These are phyloP conservation scores for Gossypium longicalyx DNA, from an alignment of 345 rosid species.

Conservation along the genomic window DNA sequence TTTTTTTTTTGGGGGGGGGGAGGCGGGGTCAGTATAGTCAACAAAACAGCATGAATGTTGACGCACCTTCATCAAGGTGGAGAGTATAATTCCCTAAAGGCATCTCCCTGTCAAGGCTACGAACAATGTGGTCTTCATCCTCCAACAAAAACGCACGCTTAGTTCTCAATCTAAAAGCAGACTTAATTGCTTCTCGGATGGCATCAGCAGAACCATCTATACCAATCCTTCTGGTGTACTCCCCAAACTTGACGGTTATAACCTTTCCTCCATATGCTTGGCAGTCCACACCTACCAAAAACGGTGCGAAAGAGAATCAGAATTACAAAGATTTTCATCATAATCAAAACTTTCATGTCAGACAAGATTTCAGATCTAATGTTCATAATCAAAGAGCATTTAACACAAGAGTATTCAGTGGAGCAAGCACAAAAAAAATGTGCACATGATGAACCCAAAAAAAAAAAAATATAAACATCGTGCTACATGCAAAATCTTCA, in stretches of 20 bases:
- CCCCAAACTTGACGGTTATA: slow-evolving; percentile 84
- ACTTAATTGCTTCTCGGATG: slow-evolving; percentile 79
- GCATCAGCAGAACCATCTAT: slow-evolving; percentile 83
- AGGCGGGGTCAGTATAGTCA: background rate
- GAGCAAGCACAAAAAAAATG: background rate
- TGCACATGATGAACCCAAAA: background rate
- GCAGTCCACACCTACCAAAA: slow-evolving; percentile 52
- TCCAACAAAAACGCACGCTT: slow-evolving; percentile 97
- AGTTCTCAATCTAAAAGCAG: slow-evolving; percentile 81
- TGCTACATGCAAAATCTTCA: background rate
- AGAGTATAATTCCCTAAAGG: slow-evolving; percentile 85
- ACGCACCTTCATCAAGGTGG: slow-evolving; percentile 82
- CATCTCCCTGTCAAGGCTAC: slow-evolving; percentile 90
- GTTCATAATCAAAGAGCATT: background rate
- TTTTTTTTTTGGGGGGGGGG: too few species aligned
- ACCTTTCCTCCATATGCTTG: slow-evolving; percentile 86
- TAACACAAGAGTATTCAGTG: background rate
- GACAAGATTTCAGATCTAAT: slow-evolving; percentile 2
- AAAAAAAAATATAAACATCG: slow-evolving; percentile 1
- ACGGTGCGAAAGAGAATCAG: background rate
- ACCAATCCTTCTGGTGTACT: slow-evolving; percentile 86
- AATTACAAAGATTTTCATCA: background rate
- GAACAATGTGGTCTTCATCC: slow-evolving; percentile 84
- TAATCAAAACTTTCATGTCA: background rate
- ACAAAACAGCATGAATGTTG: background rate